Conservation (phyloP, 2,329 filamentous ascomycete species). For the Epichloe amarillans region DNA sequence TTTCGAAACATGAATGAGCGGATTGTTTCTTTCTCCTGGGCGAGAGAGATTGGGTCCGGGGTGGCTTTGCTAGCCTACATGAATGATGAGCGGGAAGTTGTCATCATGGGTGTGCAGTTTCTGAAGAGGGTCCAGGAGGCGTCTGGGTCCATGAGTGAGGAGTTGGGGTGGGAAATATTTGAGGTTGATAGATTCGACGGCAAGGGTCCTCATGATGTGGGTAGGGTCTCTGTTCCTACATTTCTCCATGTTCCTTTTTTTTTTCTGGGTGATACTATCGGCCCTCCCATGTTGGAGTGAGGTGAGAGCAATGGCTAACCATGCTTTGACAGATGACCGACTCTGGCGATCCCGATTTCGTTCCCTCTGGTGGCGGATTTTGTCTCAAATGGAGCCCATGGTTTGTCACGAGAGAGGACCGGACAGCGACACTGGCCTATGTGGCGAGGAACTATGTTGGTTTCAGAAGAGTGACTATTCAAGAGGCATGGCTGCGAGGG, state of each 20-base stretch:
- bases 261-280: background rate
- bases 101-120: slow-evolving; percentile 35
- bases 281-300: too few species aligned
- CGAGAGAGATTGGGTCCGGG: slow-evolving; percentile 26
- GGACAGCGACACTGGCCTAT: slow-evolving; percentile 35
- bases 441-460: slow-evolving; percentile 38
- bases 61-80: slow-evolving; percentile 36
- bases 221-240: background rate
- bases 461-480: slow-evolving; percentile 36
- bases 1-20: slow-evolving; percentile 28
- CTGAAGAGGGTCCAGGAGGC: slow-evolving; percentile 12
- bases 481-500: slow-evolving; percentile 20
- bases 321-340: slow-evolving; percentile 14
- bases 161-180: slow-evolving; percentile 33
- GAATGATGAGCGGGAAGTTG: slow-evolving; percentile 36
- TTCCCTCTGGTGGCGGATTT: slow-evolving; percentile 34
- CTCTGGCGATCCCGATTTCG: slow-evolving; percentile 32
- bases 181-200: slow-evolving; percentile 37
- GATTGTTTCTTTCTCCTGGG: slow-evolving; percentile 41
- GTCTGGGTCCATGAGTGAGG: slow-evolving; percentile 9
- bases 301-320: background rate
- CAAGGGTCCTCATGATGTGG: slow-evolving; percentile 28
- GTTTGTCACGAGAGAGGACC: slow-evolving; percentile 21
- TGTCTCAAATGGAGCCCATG: slow-evolving; percentile 43
- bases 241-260: background rate